Percentiles rank a stretch among this genome's conserved stretches.
Conservation (phyloP, 2,329 filamentous ascomycete species). For the Fusarium sp. region DNA sequence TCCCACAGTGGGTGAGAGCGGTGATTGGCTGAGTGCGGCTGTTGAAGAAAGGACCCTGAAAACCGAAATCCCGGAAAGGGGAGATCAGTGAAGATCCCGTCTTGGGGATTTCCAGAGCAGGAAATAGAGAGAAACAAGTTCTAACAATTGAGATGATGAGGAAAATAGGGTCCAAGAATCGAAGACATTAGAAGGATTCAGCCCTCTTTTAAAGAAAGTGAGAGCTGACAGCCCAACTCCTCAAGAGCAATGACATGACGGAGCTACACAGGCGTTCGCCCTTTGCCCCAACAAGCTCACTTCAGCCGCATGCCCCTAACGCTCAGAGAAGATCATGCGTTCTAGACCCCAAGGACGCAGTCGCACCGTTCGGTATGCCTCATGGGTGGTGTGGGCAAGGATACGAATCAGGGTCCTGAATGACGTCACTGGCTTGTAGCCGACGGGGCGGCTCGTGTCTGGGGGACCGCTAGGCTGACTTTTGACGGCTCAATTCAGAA, state of each 20-base stretch:
- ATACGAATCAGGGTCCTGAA: background rate
- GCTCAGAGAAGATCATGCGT: background rate
- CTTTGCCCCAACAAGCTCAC: background rate
- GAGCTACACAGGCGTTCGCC: background rate
- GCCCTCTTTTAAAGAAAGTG: background rate
- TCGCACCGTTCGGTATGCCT: background rate
- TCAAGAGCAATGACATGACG: background rate
- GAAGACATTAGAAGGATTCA: background rate
- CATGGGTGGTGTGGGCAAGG: background rate
- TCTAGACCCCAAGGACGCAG: background rate
- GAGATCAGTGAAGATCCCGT: background rate
- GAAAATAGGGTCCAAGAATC: background rate
- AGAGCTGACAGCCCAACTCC: background rate
- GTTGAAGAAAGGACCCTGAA: background rate
- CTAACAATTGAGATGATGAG: background rate
- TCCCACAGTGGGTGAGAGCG: background rate
- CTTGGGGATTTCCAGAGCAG: background rate
- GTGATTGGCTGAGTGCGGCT: background rate
- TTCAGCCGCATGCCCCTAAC: background rate
- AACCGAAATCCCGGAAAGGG: background rate
- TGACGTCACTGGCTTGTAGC: background rate
- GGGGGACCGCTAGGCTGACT: background rate
- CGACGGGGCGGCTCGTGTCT: background rate
- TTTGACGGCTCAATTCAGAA: background rate
- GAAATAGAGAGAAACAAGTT: background rate